phyloP scores from a whole-genome alignment of 352 stramenopile genomes.

The Phytophthora parvispora region DNA sequence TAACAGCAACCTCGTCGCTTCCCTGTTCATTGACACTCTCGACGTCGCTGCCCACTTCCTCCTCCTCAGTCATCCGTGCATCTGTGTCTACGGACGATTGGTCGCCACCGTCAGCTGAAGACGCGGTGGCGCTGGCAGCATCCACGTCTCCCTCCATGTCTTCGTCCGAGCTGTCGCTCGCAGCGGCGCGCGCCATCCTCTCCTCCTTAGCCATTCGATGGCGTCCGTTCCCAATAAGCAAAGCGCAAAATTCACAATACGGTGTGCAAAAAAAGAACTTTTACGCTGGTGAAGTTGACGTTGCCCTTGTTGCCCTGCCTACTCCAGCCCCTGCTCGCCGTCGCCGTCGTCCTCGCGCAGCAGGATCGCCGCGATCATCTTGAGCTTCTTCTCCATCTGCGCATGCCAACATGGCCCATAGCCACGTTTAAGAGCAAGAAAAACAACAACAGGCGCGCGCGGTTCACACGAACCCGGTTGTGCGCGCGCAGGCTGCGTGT shows the following conservation, averaged over 20 bases:
- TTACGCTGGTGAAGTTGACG: not conserved
- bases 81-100: not conserved
- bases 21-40: not conserved
- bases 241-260: not conserved
- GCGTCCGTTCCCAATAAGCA: not conserved
- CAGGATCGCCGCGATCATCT: slow-evolving; percentile 63
- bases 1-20: not conserved
- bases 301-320: slow-evolving; percentile 6
- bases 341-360: slow-evolving; percentile 40
- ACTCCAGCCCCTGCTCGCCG: slow-evolving; percentile 32
- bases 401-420: slow-evolving; percentile 3
- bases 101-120: not conserved
- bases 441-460: not conserved
- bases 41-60: not conserved
- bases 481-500: slow-evolving; percentile 36
- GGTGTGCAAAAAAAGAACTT: not conserved
- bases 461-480: slow-evolving; percentile 40
- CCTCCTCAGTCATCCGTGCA: slow-evolving; percentile 22
- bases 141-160: not conserved
- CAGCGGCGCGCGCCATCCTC: not conserved
- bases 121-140: not conserved
- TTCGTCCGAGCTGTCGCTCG: not conserved
- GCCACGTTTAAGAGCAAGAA: too few relatives aligned
- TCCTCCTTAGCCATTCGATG: slow-evolving; percentile 3
- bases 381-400: slow-evolving; percentile 65